Evolutionary conservation across 352 stramenopile species (phyloP).

Genomic region (Pythium oligandrum): DNA sequence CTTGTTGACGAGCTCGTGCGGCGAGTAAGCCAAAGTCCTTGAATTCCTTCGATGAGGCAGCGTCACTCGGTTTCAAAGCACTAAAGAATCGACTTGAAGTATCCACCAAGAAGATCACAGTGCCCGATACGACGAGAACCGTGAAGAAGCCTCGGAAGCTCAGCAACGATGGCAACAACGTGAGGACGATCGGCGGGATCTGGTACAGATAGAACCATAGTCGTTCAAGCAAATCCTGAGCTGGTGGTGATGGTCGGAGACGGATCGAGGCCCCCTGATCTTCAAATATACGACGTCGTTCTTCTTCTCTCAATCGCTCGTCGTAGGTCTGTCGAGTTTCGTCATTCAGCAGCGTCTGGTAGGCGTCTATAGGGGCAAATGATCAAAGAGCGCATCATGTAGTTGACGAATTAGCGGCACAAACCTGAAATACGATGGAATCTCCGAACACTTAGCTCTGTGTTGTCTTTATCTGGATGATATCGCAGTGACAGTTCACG

Average conservation of each 20-base stretch:
- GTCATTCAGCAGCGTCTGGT: slow-evolving; percentile 22
- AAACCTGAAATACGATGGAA: slow-evolving; percentile 36
- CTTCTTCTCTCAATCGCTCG: slow-evolving; percentile 20
- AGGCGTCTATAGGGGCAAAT: slow-evolving; percentile 18
- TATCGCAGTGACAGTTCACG: slow-evolving; percentile 65
- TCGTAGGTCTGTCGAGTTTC: slow-evolving; percentile 22
- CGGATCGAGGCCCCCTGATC: too few species aligned
- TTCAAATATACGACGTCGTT: slow-evolving; percentile 8
- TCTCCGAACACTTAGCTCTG: slow-evolving; percentile 22
- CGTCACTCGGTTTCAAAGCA: too few species aligned
- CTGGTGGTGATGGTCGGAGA: too few species aligned
- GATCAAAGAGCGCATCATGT: too few species aligned
- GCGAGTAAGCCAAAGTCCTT: slow-evolving; percentile 21
- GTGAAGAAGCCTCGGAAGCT: slow-evolving; percentile 20
- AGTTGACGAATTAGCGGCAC: background rate
- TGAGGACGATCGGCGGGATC: slow-evolving; percentile 20
- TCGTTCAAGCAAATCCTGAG: background rate
- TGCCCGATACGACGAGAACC: slow-evolving; percentile 18
- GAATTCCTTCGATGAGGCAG: slow-evolving; percentile 6
- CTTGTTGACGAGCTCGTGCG: slow-evolving; percentile 22
- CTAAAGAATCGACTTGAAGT: background rate
- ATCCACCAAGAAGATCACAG: slow-evolving; percentile 27
- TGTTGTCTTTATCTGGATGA: slow-evolving; percentile 64
- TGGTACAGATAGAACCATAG: slow-evolving; percentile 30
- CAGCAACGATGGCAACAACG: slow-evolving; percentile 15